Evolutionary conservation across 768 basidiomycete species (phyloP), one percentile per base, ranked within the genome.

Genomic region (Fibroporia radiculosa): DNA sequence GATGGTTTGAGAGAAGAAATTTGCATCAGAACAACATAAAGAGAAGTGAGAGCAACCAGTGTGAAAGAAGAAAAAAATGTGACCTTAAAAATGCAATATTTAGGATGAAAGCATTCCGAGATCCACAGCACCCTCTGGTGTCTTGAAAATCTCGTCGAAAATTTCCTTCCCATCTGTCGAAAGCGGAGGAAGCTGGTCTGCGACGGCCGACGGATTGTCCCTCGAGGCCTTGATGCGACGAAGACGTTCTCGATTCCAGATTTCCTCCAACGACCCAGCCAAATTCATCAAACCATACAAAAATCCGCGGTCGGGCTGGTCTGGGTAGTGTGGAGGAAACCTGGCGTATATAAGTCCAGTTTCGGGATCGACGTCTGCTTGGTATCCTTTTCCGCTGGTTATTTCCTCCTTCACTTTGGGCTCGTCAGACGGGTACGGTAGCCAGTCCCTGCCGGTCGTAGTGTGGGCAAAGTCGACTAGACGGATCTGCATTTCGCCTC

Each of bases 391-490:
- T 8, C 75, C 77, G 48, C 64, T 63, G 45, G 70, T 70, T 36
- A 72, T 67, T 52, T 80, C 75, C 48, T 68, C 62, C 12, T 70
- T 59, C 24, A 62, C 55, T 23, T 61, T 54, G 47, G 68, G 70
- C 27, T 67, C 61, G 18, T 70, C 62, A 3, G 73, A 65, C 1
- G 82, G 76, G 58, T 75, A 74, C 10, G 82, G 74, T 33, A 87
- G 64, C 78, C 90, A 98, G 63, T 99, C 96, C 19, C 74, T 74
- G 11, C 96, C 96, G 1, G 93, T 97, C 7, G 93, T 97, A 41
- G 96, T 97, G 60, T 97, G 95, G 11, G 95, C 96, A 66, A 99
- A 99, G 65, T 99, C 96, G 44, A 99, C 96, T 41, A 99, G 81
- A 27, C 93, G 90, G 50, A 99, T 87, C 59, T 89, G 91, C 48